phyloP scores from a whole-genome alignment of 2,329 filamentous ascomycete genomes.

The Hypoxylon sp. region DNA sequence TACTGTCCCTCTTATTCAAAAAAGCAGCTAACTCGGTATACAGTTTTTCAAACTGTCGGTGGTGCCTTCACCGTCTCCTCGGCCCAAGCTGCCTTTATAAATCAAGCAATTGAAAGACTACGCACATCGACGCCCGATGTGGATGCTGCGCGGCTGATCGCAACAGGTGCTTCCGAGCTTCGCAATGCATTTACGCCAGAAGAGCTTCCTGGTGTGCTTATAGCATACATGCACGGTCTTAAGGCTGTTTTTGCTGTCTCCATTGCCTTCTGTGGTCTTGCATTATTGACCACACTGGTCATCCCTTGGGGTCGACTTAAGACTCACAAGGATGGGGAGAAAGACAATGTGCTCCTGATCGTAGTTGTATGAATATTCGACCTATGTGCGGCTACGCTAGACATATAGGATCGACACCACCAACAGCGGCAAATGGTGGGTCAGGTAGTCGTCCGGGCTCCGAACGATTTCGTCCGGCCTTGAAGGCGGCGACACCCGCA shows the following conservation, averaged over 20 bases:
- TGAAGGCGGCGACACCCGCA: too few relatives aligned
- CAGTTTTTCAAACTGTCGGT: neutral
- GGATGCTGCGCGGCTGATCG: slow-evolving; percentile 45
- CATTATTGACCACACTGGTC: neutral
- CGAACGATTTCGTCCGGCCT: too few relatives aligned
- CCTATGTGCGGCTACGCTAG: too few relatives aligned
- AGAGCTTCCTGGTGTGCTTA: slow-evolving; percentile 59
- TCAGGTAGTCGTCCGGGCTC: too few relatives aligned
- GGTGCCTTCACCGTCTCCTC: slow-evolving; percentile 43
- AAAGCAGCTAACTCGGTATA: too few relatives aligned
- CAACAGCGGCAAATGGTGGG: too few relatives aligned
- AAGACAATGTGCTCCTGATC: too few relatives aligned
- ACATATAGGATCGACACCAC: too few relatives aligned
- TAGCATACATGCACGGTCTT: slow-evolving; percentile 64
- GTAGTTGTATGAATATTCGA: too few relatives aligned
- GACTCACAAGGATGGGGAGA: too few relatives aligned
- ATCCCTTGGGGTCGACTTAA: neutral
- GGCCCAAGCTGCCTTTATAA: slow-evolving; percentile 51
- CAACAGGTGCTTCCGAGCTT: slow-evolving; percentile 60
- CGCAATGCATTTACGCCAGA: slow-evolving; percentile 56
- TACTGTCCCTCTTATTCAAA: neutral
- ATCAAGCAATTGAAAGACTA: slow-evolving; percentile 38
- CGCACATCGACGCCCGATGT: slow-evolving; percentile 44
- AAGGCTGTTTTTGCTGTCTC: neutral
- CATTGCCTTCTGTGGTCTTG: neutral